Percentiles rank a stretch among this genome's conserved stretches.
Evolutionary conservation across 2,329 filamentous ascomycete species (phyloP).

Genomic region (Calonectria montana): DNA sequence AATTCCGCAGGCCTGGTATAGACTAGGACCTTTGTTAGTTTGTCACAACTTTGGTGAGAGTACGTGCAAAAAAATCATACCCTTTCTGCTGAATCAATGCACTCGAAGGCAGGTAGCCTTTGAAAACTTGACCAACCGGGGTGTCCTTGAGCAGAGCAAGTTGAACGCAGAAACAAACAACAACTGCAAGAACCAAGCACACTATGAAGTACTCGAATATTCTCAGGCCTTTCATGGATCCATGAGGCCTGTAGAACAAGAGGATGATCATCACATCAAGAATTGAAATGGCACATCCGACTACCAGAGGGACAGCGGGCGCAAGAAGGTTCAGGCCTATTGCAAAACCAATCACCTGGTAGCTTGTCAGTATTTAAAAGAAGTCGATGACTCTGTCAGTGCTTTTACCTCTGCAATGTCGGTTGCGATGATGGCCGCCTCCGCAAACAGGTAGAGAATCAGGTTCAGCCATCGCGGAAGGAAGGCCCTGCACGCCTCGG

Average conservation of each 20-base stretch:
- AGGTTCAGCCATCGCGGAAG: conserved; percentile 74
- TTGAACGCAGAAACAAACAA: conserved; percentile 78
- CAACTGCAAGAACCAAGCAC: conserved; percentile 73
- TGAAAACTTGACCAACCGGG: conserved; percentile 69
- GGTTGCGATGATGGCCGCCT: conserved; percentile 76
- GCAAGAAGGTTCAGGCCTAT: conserved; percentile 76
- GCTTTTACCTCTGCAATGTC: conserved; percentile 70
- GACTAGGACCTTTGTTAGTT: conserved; percentile 16
- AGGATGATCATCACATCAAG: conserved; percentile 75
- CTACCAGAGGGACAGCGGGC: conserved; percentile 72
- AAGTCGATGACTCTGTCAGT: neutral
- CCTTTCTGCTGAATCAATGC: conserved; percentile 68
- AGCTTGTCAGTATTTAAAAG: neutral
- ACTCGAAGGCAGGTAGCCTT: conserved; percentile 72
- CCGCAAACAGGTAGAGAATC: conserved; percentile 70
- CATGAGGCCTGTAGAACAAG: conserved; percentile 72
- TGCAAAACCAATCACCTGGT: conserved; percentile 73
- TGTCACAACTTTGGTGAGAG: conserved; percentile 2
- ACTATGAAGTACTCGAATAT: conserved; percentile 75
- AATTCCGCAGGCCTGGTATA: conserved; percentile 81
- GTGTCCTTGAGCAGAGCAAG: conserved; percentile 70
- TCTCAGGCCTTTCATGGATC: conserved; percentile 68
- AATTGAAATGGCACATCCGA: conserved; percentile 76
- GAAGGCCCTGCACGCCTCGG: conserved; percentile 73
- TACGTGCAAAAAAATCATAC: conserved; percentile 42